Conservation (phyloP, 352 stramenopile genomes). For the Elongisporangium prolatum region DNA sequence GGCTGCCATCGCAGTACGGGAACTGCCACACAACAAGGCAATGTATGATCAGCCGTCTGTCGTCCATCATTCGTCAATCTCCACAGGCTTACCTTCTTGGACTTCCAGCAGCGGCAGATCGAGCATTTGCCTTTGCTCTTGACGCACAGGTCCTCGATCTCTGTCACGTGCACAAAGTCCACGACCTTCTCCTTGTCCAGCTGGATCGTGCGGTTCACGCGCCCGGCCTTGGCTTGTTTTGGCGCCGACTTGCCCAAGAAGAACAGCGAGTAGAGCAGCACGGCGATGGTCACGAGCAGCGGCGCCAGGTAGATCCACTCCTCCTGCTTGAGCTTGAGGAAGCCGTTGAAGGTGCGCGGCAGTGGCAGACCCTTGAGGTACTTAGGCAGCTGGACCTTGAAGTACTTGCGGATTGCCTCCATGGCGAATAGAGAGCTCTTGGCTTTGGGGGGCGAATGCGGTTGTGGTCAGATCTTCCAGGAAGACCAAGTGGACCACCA, state of each 20-base stretch:
- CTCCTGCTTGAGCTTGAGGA: conserved; percentile 81
- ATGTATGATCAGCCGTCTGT: neutral
- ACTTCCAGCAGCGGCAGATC: conserved; percentile 86
- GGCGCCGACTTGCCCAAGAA: conserved; percentile 36
- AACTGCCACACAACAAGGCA: conserved; percentile 25
- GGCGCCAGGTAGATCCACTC: conserved; percentile 83
- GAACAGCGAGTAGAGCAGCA: conserved; percentile 72
- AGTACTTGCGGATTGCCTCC: conserved; percentile 77
- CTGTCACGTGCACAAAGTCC: conserved; percentile 52
- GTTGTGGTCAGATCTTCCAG: neutral
- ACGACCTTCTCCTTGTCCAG: conserved; percentile 85
- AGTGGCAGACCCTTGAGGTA: conserved; percentile 83
- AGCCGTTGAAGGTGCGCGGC: conserved; percentile 74
- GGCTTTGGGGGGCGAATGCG: neutral
- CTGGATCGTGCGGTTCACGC: conserved; percentile 63
- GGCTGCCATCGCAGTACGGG: conserved; percentile 68
- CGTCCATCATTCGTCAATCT: neutral
- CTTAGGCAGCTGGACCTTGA: conserved; percentile 73
- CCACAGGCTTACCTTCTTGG: conserved; percentile 51
- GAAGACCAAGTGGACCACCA: neutral
- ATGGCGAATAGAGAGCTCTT: conserved; percentile 17
- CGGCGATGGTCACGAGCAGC: conserved; percentile 69
- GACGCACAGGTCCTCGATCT: conserved; percentile 74
- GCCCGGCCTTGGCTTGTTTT: conserved; percentile 38
- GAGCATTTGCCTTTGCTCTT: conserved; percentile 80